A percentile compares a stretch with the other conserved stretches of the same genome.
Conservation (phyloP, 805 yeast species). For the Candida broadrunensis region DNA sequence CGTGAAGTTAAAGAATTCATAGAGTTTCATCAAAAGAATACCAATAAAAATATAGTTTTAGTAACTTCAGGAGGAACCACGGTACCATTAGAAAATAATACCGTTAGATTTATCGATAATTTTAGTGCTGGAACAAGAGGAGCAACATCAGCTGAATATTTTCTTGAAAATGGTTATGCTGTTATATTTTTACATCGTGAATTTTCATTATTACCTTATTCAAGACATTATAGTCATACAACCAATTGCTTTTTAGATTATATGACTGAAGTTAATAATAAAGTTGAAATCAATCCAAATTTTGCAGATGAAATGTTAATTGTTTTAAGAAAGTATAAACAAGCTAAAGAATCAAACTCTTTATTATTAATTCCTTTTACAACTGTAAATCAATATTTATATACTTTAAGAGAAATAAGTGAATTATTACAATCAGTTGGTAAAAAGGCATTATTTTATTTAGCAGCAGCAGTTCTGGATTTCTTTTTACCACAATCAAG, state of each 20-base stretch:
- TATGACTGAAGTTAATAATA: constrained; percentile 56
- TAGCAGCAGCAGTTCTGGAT: constrained; percentile 98
- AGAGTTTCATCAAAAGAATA: constrained; percentile 41
- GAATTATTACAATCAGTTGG: constrained; percentile 54
- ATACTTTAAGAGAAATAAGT: constrained; percentile 71
- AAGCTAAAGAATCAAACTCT: constrained; percentile 47
- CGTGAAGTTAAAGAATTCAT: constrained; percentile 61
- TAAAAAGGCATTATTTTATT: constrained; percentile 65
- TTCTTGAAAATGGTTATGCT: constrained; percentile 81
- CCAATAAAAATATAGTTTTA: constrained; percentile 59
- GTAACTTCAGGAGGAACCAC: constrained; percentile 98
- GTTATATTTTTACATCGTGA: constrained; percentile 92
- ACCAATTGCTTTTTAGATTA: constrained; percentile 85
- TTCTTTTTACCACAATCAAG: constrained; percentile 86
- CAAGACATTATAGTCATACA: constrained; percentile 84
- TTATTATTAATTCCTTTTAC: constrained; percentile 84
- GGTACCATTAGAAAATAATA: constrained; percentile 94
- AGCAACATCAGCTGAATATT: constrained; percentile 91
- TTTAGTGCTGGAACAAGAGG: constrained; percentile 98
- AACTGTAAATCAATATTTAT: constrained; percentile 90
- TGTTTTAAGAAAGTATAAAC: constrained; percentile 53
- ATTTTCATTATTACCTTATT: constrained; percentile 86
- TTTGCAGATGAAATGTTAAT: constrained; percentile 60
- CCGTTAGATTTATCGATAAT: constrained; percentile 94
- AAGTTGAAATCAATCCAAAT: constrained; percentile 58